Conservation (phyloP, 306 rosid species). For the Malus sylvestris region DNA sequence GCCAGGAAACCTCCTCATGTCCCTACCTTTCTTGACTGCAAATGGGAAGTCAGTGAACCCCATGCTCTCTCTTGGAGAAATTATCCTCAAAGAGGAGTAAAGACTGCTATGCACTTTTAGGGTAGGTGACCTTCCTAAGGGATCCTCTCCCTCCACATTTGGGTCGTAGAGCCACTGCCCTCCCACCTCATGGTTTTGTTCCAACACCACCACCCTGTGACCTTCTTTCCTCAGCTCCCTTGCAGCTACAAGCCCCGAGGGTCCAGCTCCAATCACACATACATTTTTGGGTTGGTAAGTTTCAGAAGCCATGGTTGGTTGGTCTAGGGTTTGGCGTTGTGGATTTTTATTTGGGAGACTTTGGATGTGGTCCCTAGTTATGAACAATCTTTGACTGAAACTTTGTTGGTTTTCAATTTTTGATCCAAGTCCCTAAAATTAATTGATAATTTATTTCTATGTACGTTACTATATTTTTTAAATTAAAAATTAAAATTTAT, state of each 20-base stretch:
- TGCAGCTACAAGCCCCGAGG: constrained; percentile 78
- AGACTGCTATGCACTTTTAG: constrained; percentile 65
- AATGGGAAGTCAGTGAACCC: too few relatives aligned
- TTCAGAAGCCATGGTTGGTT: constrained; percentile 52
- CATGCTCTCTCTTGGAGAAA: constrained; percentile 55
- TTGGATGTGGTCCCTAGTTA: too few relatives aligned
- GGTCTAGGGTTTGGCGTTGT: not conserved
- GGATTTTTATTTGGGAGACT: too few relatives aligned
- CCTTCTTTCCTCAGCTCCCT: constrained; percentile 85
- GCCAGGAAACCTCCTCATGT: too few relatives aligned
- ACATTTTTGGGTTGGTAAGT: constrained; percentile 40
- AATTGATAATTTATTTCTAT: too few relatives aligned
- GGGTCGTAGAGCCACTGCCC: constrained; percentile 92
- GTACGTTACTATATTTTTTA: too few relatives aligned
- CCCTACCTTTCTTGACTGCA: too few relatives aligned
- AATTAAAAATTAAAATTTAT: too few relatives aligned
- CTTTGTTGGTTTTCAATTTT: too few relatives aligned
- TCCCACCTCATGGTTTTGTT: constrained; percentile 81
- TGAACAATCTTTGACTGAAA: too few relatives aligned
- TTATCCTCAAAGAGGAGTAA: constrained; percentile 62
- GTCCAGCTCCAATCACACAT: constrained; percentile 89
- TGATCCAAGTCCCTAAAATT: too few relatives aligned
- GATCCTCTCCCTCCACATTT: constrained; percentile 52
- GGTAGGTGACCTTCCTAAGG: constrained; percentile 41
- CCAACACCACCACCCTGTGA: constrained; percentile 53